Evolutionary conservation across 164 flowering plant genomes (phyloP).

Genomic region (Hamamelis virginiana): DNA sequence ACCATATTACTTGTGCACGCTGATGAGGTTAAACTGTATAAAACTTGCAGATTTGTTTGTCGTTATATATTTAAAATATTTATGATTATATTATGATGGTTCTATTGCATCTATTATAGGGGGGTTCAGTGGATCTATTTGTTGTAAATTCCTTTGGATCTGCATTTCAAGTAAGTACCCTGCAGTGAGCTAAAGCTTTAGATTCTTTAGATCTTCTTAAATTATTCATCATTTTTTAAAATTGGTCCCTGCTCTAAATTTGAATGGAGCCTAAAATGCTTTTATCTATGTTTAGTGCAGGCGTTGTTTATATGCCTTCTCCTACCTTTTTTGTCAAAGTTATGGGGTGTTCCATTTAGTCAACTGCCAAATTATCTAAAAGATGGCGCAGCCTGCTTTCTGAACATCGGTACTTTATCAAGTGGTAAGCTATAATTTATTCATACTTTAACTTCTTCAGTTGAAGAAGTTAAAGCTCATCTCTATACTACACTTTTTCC

Average conservation of each 20-base stretch:
- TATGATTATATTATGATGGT: not conserved
- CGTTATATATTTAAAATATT: not conserved
- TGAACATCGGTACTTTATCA: slow-evolving; percentile 66
- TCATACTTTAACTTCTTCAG: too few relatives aligned
- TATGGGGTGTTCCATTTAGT: slow-evolving; percentile 92
- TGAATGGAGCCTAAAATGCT: not conserved
- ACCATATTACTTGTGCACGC: not conserved
- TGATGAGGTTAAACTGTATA: not conserved
- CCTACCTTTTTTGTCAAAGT: slow-evolving; percentile 83
- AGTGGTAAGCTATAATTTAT: slow-evolving; percentile 43
- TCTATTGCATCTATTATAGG: slow-evolving; percentile 42
- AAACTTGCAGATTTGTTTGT: not conserved
- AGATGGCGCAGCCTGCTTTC: slow-evolving; percentile 93
- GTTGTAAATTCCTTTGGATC: slow-evolving; percentile 95
- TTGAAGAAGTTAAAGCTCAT: too few relatives aligned
- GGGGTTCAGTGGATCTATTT: slow-evolving; percentile 86
- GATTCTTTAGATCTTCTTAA: not conserved
- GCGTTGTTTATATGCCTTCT: slow-evolving; percentile 83
- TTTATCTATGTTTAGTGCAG: slow-evolving; percentile 37
- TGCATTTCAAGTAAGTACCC: slow-evolving; percentile 76
- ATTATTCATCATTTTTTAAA: not conserved
- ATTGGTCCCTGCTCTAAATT: not conserved
- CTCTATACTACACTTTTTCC: too few relatives aligned
- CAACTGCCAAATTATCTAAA: slow-evolving; percentile 76
- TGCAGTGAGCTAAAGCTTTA: slow-evolving; percentile 3